Evolutionary conservation across 108 stramenopile genomes (phyloP).

Genomic region (Pseudonitzschia delicatissima): DNA sequence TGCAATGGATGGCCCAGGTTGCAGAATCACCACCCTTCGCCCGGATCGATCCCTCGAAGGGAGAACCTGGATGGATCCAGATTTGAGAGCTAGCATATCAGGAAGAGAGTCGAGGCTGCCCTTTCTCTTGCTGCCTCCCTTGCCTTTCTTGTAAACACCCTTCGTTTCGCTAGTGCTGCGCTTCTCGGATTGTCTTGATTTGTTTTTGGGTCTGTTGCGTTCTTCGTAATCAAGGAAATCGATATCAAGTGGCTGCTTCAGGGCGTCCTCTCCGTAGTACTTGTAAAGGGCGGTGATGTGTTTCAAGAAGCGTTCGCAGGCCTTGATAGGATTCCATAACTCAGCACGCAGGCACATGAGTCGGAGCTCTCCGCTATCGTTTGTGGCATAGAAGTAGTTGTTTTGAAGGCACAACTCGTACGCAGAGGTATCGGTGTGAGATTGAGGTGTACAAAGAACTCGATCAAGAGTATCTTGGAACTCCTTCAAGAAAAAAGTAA

Average conservation of each 20-base stretch:
- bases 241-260: neutral
- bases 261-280: neutral
- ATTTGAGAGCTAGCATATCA: constrained; percentile 6
- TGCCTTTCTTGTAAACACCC: neutral
- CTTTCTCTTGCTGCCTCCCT: neutral
- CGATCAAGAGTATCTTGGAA: neutral
- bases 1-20: neutral
- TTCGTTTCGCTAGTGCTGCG: neutral
- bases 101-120: neutral
- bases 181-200: neutral
- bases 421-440: neutral
- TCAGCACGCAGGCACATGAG: constrained; percentile 1
- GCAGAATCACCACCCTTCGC: constrained; percentile 1
- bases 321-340: neutral
- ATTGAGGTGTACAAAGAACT: neutral
- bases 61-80: neutral
- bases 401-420: neutral
- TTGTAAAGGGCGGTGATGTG: neutral
- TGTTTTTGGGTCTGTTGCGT: neutral
- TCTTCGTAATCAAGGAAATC: neutral
- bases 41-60: constrained; percentile 13
- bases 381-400: neutral
- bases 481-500: neutral
- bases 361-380: neutral
- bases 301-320: neutral